These are phyloP conservation scores for Penicillium bovifimosum DNA, from an alignment of 495 filamentous ascomycete species.

Conservation along the genomic window DNA sequence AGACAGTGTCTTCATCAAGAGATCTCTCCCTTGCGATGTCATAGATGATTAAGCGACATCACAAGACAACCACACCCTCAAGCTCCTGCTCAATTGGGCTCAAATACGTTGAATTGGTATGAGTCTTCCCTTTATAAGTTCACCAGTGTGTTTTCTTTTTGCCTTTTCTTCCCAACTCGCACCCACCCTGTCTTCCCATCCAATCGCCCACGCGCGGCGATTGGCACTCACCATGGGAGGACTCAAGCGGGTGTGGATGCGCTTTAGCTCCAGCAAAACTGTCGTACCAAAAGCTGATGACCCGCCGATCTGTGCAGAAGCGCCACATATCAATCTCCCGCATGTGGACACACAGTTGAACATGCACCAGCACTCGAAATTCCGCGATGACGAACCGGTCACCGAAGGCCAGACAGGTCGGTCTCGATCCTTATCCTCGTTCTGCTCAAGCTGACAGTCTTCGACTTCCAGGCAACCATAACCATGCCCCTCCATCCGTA, in stretches of 20 bases:
- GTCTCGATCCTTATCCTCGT: background rate
- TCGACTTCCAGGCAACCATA: conserved; percentile 5
- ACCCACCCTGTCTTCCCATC: background rate
- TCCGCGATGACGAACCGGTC: conserved; percentile 31
- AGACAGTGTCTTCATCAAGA: background rate
- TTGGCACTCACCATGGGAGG: conserved; percentile 6
- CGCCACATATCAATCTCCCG: conserved; percentile 38
- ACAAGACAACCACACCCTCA: background rate
- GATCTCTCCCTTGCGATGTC: conserved; percentile 2
- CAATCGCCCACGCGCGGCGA: background rate
- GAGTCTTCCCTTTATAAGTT: background rate
- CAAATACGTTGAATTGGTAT: conserved; percentile 1
- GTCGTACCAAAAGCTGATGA: conserved; percentile 21
- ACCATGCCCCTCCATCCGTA: conserved; percentile 3
- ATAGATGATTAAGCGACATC: conserved; percentile 9
- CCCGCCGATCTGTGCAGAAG: conserved; percentile 15
- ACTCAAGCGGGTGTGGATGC: conserved; percentile 11
- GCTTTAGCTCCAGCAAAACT: conserved; percentile 3
- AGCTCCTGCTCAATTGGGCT: background rate
- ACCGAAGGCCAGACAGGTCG: conserved; percentile 16
- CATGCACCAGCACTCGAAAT: conserved; percentile 40
- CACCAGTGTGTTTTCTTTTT: background rate
- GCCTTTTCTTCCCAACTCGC: background rate
- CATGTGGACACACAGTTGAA: conserved; percentile 43
- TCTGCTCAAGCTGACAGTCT: conserved; percentile 19